Percentiles rank a stretch among this genome's conserved stretches.
Conservation (phyloP, 805 yeast genomes). For the Yamadazyma sp. region DNA sequence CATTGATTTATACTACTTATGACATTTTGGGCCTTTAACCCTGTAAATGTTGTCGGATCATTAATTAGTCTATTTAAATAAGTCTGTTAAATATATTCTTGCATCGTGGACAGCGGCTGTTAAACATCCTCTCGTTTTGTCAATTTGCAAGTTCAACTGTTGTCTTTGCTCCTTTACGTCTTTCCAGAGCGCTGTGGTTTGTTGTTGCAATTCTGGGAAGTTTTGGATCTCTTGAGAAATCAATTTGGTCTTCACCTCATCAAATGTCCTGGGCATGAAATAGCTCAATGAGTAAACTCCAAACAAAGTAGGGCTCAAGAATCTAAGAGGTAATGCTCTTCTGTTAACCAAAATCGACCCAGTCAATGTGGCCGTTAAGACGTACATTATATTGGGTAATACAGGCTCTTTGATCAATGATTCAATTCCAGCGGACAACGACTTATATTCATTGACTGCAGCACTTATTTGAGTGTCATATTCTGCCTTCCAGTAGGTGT, state of each 20-base stretch:
- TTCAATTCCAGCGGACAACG: constrained; percentile 29
- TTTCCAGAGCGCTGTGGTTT: constrained; percentile 21
- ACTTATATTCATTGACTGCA: constrained; percentile 40
- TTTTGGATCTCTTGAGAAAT: constrained; percentile 26
- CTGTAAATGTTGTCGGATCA: neutral
- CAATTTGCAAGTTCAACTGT: constrained; percentile 14
- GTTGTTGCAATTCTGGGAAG: constrained; percentile 32
- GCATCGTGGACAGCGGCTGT: constrained; percentile 26
- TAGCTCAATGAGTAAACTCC: constrained; percentile 47
- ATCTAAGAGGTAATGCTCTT: constrained; percentile 49
- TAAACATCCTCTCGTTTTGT: constrained; percentile 18
- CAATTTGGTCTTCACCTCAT: constrained; percentile 27
- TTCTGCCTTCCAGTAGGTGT: constrained; percentile 43
- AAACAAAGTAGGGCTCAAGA: constrained; percentile 49
- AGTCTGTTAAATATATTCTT: constrained; percentile 19
- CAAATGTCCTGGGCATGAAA: constrained; percentile 53
- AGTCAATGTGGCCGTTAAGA: constrained; percentile 53
- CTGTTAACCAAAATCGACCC: constrained; percentile 56
- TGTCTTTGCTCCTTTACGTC: constrained; percentile 13
- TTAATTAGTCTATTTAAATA: constrained; percentile 11
- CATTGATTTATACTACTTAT: constrained; percentile 68
- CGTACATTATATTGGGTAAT: constrained; percentile 54
- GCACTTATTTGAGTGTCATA: constrained; percentile 48
- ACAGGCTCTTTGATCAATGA: constrained; percentile 50
- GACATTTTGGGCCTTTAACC: constrained; percentile 42